Conservation (phyloP, 78 protist genomes). For the Speleostelium caveatum region DNA sequence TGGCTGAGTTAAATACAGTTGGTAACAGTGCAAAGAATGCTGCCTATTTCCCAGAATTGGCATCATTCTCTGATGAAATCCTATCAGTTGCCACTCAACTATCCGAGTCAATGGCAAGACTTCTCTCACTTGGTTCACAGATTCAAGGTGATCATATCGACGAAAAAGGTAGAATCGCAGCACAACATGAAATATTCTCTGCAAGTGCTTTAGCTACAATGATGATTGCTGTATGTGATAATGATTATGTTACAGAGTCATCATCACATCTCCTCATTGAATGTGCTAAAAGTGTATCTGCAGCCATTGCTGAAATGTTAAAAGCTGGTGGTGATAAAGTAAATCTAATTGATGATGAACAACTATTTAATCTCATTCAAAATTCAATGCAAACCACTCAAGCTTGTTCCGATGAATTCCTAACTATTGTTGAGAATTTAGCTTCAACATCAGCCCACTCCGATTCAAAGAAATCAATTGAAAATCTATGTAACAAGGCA, state of each 20-base stretch:
- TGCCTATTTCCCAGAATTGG: conserved; percentile 64
- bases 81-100: conserved; percentile 38
- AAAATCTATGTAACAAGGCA: background rate
- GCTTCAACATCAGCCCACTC: conserved; percentile 61
- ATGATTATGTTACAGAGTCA: conserved; percentile 46
- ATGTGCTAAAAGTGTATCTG: conserved; percentile 44
- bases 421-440: conserved; percentile 35
- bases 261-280: conserved; percentile 20
- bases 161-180: conserved; percentile 1
- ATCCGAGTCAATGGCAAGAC: conserved; percentile 54
- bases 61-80: conserved; percentile 65
- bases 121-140: background rate
- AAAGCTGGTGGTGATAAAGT: conserved; percentile 23
- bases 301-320: conserved; percentile 21
- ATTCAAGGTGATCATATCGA: conserved; percentile 27
- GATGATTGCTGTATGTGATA: conserved; percentile 73
- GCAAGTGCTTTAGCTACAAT: conserved; percentile 21
- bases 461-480: conserved; percentile 28
- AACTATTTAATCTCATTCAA: conserved; percentile 5
- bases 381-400: conserved; percentile 1
- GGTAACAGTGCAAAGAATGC: conserved; percentile 70
- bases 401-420: conserved; percentile 7
- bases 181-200: conserved; percentile 39
- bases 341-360: conserved; percentile 42
- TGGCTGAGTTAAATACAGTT: conserved; percentile 68